Conservation (phyloP, 2,329 filamentous ascomycete genomes). For the Phoma sp. region DNA sequence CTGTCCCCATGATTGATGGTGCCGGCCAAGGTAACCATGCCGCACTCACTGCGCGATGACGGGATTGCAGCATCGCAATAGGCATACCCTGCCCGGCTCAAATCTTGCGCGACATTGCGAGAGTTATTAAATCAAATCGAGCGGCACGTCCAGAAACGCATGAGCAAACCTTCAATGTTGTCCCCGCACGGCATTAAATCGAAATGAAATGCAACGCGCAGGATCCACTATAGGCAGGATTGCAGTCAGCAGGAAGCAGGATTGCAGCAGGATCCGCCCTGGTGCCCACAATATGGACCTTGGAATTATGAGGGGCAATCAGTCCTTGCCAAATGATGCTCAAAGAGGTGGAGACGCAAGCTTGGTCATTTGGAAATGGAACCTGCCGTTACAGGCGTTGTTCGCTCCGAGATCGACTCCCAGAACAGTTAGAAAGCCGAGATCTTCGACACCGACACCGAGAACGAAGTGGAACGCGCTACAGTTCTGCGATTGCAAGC, state of each 20-base stretch:
- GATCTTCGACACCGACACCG: slow-evolving; percentile 14
- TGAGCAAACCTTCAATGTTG: slow-evolving; percentile 9
- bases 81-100: background rate
- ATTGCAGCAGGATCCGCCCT: slow-evolving; percentile 15
- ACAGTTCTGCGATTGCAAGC: slow-evolving; percentile 6
- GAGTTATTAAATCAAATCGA: slow-evolving; percentile 8
- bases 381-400: slow-evolving; percentile 13
- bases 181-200: slow-evolving; percentile 18
- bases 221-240: slow-evolving; percentile 15
- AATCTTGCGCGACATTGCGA: background rate
- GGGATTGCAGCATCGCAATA: background rate
- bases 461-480: slow-evolving; percentile 11
- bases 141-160: slow-evolving; percentile 3
- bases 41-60: background rate
- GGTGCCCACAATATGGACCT: slow-evolving; percentile 15
- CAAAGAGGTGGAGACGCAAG: slow-evolving; percentile 20
- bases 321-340: slow-evolving; percentile 14
- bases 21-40: slow-evolving; percentile 13
- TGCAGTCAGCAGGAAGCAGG: slow-evolving; percentile 13
- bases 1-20: background rate
- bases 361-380: slow-evolving; percentile 12
- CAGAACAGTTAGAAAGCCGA: slow-evolving; percentile 17
- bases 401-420: slow-evolving; percentile 23
- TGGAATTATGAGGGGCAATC: slow-evolving; percentile 12
- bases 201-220: slow-evolving; percentile 19